Evolutionary conservation across 306 rosid species (phyloP).

Genomic region (Dryas drummondii): DNA sequence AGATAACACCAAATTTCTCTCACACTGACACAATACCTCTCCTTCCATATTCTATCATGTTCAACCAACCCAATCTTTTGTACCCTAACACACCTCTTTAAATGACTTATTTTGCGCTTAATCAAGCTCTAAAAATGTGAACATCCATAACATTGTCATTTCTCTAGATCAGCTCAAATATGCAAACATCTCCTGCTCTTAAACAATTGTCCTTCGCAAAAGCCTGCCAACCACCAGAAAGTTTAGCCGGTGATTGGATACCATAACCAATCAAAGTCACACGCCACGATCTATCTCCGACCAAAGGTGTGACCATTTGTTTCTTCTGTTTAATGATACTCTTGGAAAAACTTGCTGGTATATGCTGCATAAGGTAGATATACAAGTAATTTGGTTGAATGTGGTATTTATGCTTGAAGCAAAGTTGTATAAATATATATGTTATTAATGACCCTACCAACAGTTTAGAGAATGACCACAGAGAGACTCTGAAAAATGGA

Average conservation of each 20-base stretch:
- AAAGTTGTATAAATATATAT: too few species aligned
- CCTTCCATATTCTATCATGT: too few species aligned
- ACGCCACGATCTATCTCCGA: neutral
- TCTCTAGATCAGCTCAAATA: neutral
- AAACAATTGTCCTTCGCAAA: neutral
- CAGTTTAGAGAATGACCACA: neutral
- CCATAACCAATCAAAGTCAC: neutral
- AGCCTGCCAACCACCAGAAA: neutral
- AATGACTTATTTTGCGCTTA: too few species aligned
- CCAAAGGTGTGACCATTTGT: neutral
- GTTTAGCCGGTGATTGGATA: neutral
- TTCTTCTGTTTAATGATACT: neutral
- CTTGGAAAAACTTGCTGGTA: neutral
- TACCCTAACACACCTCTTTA: neutral
- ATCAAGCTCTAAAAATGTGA: neutral
- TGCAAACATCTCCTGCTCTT: neutral
- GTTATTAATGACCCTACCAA: too few species aligned
- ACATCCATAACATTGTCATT: neutral
- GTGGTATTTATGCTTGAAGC: neutral
- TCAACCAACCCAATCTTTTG: too few species aligned
- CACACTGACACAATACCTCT: too few species aligned
- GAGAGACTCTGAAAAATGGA: too few species aligned
- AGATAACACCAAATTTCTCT: too few species aligned
- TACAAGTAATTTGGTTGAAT: neutral
- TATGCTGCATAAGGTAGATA: slow-evolving; percentile 10